phyloP scores from a whole-genome alignment of 768 basidiomycete genomes.

The Trametes cingulata region DNA sequence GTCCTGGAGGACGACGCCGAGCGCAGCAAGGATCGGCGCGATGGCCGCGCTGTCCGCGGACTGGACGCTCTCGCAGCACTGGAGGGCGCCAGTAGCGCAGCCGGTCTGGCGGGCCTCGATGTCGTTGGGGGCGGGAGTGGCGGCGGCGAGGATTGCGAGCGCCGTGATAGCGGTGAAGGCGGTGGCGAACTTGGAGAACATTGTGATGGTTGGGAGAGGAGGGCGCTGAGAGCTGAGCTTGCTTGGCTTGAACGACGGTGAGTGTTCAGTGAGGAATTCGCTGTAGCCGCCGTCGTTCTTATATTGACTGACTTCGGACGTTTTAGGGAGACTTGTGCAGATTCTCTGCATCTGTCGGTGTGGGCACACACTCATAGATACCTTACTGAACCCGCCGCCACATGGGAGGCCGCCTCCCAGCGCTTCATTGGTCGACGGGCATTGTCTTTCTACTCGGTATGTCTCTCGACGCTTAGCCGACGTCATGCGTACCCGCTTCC shows the following conservation, averaged over 20 bases:
- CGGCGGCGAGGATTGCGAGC: constrained; percentile 11
- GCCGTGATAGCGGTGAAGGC: not conserved
- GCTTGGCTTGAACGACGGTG: not conserved
- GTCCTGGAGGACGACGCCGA: constrained; percentile 9
- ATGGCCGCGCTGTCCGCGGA: not conserved
- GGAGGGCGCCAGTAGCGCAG: constrained; percentile 8
- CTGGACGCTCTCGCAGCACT: constrained; percentile 13
- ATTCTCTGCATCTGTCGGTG: too few relatives aligned
- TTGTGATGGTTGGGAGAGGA: not conserved
- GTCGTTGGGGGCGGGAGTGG: constrained; percentile 1
- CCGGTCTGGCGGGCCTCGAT: not conserved
- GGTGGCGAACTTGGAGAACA: constrained; percentile 1
- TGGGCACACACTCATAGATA: too few relatives aligned
- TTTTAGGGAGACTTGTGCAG: too few relatives aligned
- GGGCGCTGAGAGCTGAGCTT: too few relatives aligned
- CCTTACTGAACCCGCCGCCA: too few relatives aligned
- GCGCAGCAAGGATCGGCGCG: not conserved
- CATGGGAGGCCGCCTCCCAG: too few relatives aligned
- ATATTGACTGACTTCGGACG: not conserved
- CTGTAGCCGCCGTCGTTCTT: not conserved
- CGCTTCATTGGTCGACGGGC: too few relatives aligned
- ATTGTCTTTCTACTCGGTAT: too few relatives aligned
- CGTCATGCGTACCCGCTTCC: too few relatives aligned
- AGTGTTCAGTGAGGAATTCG: not conserved
- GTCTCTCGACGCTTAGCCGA: too few relatives aligned